Evolutionary conservation across 257 asterid species (phyloP).

Genomic region (Striga asiatica): DNA sequence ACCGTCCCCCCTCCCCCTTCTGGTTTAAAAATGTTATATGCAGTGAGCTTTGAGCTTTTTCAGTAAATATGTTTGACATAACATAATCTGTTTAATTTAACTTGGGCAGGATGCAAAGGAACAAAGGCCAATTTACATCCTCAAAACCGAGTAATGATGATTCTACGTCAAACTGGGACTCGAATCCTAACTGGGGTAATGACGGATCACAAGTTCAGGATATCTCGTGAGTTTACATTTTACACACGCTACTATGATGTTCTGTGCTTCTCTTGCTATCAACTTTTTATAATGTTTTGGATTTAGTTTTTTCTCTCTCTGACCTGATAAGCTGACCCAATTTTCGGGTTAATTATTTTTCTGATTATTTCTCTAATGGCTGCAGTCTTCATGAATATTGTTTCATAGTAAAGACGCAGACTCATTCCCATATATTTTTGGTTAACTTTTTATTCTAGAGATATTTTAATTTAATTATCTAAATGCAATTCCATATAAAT

Average conservation of each 20-base stretch:
- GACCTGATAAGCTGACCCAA: not conserved
- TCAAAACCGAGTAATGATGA: slow-evolving; percentile 52
- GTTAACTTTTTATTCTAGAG: too few species aligned
- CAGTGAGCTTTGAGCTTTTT: not conserved
- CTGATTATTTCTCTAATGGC: too few species aligned
- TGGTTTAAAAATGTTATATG: not conserved
- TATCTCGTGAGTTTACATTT: slow-evolving; percentile 38
- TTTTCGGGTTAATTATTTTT: not conserved
- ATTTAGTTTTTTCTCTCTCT: not conserved
- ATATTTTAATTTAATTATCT: slow-evolving; percentile 1
- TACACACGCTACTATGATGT: not conserved
- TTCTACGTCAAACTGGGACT: slow-evolving; percentile 59
- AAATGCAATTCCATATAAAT: not conserved
- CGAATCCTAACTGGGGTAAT: slow-evolving; percentile 42
- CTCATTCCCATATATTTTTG: too few species aligned
- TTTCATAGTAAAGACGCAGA: not conserved
- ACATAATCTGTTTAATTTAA: not conserved
- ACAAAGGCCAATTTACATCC: slow-evolving; percentile 72
- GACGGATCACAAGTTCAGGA: slow-evolving; percentile 42
- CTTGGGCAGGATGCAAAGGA: slow-evolving; percentile 56
- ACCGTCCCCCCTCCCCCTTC: too few species aligned
- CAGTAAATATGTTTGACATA: not conserved
- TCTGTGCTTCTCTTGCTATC: not conserved
- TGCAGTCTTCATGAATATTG: not conserved
- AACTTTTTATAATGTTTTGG: not conserved